phyloP scores from a whole-genome alignment of 345 rosid genomes.

The Gossypium thurberi region DNA sequence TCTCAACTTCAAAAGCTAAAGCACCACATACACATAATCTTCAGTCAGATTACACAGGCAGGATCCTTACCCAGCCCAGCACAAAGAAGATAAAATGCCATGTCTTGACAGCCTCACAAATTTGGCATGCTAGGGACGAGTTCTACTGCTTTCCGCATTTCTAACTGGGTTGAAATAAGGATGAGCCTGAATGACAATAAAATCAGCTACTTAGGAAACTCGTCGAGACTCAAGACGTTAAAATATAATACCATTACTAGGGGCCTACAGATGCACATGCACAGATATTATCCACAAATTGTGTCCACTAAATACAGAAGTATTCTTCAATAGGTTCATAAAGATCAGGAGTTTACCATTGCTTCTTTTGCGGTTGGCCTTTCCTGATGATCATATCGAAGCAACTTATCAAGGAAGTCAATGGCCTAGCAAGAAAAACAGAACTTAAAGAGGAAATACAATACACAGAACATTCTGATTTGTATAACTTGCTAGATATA shows the following conservation, averaged over 20 bases:
- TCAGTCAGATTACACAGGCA: conserved; percentile 16
- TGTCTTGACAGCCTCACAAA: conserved; percentile 18
- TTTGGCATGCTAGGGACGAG: conserved; percentile 30
- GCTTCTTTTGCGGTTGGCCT: conserved; percentile 98
- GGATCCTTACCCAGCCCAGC: background rate
- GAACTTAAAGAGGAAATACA: background rate
- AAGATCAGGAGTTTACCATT: conserved; percentile 44
- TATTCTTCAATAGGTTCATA: background rate
- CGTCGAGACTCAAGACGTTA: background rate
- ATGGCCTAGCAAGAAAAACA: conserved; percentile 49
- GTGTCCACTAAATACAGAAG: background rate
- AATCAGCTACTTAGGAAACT: background rate
- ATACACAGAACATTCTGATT: background rate
- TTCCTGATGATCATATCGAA: conserved; percentile 95
- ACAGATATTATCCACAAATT: background rate
- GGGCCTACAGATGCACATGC: background rate
- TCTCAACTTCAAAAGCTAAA: background rate
- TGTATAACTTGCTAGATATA: background rate
- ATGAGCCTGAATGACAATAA: conserved; percentile 53
- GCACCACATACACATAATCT: background rate
- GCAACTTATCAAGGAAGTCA: conserved; percentile 90
- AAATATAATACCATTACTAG: background rate
- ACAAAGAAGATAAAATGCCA: background rate
- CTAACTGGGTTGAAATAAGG: conserved; percentile 80
- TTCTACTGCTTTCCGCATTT: conserved; percentile 85